Conservation (phyloP, 1,284 basidiomycete species). For the Moesziomyces antarcticus region DNA sequence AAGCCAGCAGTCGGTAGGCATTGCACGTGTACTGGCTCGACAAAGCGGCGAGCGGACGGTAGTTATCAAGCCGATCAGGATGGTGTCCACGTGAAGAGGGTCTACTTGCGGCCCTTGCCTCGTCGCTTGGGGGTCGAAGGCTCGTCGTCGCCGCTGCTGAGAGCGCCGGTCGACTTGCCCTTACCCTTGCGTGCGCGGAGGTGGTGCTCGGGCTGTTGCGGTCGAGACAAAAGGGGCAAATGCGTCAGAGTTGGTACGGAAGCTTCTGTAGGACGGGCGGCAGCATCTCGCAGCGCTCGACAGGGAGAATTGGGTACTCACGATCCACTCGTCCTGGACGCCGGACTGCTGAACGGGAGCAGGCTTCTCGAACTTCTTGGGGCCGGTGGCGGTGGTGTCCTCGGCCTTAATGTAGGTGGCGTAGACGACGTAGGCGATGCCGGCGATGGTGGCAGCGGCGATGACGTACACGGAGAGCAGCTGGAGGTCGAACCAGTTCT, state of each 20-base stretch:
- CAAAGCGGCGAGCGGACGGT: no score
- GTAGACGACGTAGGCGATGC: slow-evolving; percentile 45
- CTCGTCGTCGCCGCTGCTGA: slow-evolving; percentile 52
- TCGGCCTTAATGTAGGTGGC: slow-evolving; percentile 39
- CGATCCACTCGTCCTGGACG: slow-evolving; percentile 49
- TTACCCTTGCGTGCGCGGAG: slow-evolving; percentile 37
- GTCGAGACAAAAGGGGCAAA: background rate
- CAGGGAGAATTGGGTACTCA: slow-evolving; percentile 11
- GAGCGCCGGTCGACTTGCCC: slow-evolving; percentile 36
- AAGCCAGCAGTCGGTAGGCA: no score
- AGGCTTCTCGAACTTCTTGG: slow-evolving; percentile 52
- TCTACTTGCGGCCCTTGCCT: slow-evolving; percentile 45
- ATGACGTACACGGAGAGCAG: slow-evolving; percentile 60
- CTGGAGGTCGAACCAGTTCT: slow-evolving; percentile 63
- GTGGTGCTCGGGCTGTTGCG: slow-evolving; percentile 37
- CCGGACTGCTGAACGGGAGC: slow-evolving; percentile 20
- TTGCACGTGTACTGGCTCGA: no score
- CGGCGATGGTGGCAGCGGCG: slow-evolving; percentile 32
- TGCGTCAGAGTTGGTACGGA: background rate
- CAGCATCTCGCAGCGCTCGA: no score
- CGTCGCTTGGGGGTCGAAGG: slow-evolving; percentile 39
- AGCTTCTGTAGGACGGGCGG: no score
- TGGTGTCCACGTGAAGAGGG: no score
- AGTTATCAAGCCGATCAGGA: no score
- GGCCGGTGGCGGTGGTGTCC: slow-evolving; percentile 18